Evolutionary conservation across 176 grass and related monocot species (phyloP).

Genomic region (Chrysopogon serrulatus): DNA sequence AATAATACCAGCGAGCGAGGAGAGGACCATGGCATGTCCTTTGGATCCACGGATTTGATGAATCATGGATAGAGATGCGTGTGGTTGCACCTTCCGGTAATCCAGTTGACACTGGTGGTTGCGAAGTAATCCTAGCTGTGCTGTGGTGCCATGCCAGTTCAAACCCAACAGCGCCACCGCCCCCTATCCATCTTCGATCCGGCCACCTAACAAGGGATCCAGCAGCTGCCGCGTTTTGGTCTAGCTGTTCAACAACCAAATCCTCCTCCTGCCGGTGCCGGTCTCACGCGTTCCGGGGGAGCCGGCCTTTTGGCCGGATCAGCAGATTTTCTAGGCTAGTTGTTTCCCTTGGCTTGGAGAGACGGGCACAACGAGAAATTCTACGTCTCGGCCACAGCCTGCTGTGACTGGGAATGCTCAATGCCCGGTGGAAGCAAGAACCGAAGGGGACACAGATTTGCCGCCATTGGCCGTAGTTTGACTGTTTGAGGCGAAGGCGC

Average conservation of each 20-base stretch:
- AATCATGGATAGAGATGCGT: not conserved
- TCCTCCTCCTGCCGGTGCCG: not conserved
- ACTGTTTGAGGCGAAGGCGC: not conserved
- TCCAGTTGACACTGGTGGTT: not conserved
- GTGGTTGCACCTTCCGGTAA: not conserved
- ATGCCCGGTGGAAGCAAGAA: not conserved
- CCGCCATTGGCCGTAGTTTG: not conserved
- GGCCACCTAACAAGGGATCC: not conserved
- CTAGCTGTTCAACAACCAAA: constrained; percentile 23
- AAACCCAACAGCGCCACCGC: constrained; percentile 20
- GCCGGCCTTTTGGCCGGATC: not conserved
- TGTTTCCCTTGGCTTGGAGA: not conserved
- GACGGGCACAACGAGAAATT: not conserved
- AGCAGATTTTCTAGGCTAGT: not conserved
- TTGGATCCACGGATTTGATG: not conserved
- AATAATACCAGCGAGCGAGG: too few relatives aligned
- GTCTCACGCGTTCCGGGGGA: not conserved
- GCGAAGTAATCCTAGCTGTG: constrained; percentile 3
- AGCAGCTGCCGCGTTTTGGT: not conserved
- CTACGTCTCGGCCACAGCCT: not conserved
- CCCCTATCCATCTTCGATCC: not conserved
- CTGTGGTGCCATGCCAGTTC: constrained; percentile 3
- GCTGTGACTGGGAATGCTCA: not conserved
- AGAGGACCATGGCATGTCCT: not conserved
- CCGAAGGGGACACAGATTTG: not conserved